Evolutionary conservation across 768 basidiomycete species (phyloP), one percentile per base, ranked within the genome.

Genomic region (Pisolithus sp.): DNA sequence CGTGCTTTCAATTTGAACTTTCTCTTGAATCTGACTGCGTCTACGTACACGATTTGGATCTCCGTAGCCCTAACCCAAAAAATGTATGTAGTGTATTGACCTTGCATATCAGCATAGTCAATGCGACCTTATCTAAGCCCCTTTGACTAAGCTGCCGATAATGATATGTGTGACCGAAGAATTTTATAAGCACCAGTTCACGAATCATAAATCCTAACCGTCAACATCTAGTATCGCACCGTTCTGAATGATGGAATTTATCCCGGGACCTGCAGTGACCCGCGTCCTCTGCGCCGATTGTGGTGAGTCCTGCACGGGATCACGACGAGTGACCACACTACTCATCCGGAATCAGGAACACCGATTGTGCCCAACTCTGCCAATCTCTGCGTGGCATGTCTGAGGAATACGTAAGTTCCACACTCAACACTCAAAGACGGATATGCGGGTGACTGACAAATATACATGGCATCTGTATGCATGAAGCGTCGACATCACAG

Each of bases 361-460:
- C 86, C 87, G 30, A 93, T 93, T 62, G 84, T 87, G 38, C 91
- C 91, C 38, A 93, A 96, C 68, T 89, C 89, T 55, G 93, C 93
- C 38, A 94, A 94, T 73, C 74, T 94, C 36, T 95, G 93, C 59
- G 89, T 93, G 6, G 81, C 79, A 47, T 95, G 93, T 64, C 75
- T 96, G 41, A 73, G 93, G 51, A 95, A 94, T 77, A 85, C 86
- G 86, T 86, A 65, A 55, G 85, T 69, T 31, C 53, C 18, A 41
- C 48, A 37, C n/a, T 0, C 7, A 20, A n/a, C 47, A 53, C 20
- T 10, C 13, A 13, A 17, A 2, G 24, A 24, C 43, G 12, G 48
- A 45, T 2, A 23, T 34, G 34, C 5, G 34, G 34, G 30, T 21
- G 15, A 36, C n/a, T 41, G 40, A 41, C 18, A 30, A 44, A 24